A percentile compares a stretch with the other conserved stretches of the same genome.
These are phyloP conservation scores for Trifolium repens DNA, from an alignment of 306 rosid genomes.

Conservation along the genomic window DNA sequence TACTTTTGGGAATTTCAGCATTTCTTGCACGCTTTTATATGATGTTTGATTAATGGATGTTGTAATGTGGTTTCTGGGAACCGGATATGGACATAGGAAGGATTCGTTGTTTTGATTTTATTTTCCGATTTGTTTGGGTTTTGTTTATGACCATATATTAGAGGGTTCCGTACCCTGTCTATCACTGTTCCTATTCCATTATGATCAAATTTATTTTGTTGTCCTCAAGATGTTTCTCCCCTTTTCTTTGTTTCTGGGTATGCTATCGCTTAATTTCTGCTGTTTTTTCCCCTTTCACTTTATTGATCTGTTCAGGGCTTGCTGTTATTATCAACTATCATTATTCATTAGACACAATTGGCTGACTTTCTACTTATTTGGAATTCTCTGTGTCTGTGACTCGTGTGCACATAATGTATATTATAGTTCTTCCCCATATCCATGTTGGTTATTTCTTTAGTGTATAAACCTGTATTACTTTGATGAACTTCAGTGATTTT, in stretches of 20 bases:
- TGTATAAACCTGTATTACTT: slow-evolving; percentile 7
- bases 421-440: neutral
- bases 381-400: slow-evolving; percentile 1
- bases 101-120: neutral
- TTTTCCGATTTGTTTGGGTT: neutral
- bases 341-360: neutral
- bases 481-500: slow-evolving; percentile 6
- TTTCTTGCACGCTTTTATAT: slow-evolving; percentile 30
- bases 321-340: slow-evolving; percentile 1
- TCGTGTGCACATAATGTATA: slow-evolving; percentile 6
- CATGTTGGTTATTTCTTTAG: slow-evolving; percentile 9
- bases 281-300: slow-evolving; percentile 24
- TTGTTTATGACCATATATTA: slow-evolving; percentile 27
- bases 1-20: slow-evolving; percentile 5
- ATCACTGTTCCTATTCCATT: slow-evolving; percentile 20
- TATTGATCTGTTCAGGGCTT: slow-evolving; percentile 12
- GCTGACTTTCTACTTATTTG: slow-evolving; percentile 2
- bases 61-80: slow-evolving; percentile 17
- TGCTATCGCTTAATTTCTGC: slow-evolving; percentile 12
- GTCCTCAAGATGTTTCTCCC: neutral
- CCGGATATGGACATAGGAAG: slow-evolving; percentile 12
- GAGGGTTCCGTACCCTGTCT: slow-evolving; percentile 15
- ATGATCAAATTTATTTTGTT: neutral
- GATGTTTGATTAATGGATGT: slow-evolving; percentile 25
- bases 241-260: neutral